Base-by-base conservation (phyloP, 352 stramenopile genomes). In the Phytophthora macrochlamydospora region DNA sequence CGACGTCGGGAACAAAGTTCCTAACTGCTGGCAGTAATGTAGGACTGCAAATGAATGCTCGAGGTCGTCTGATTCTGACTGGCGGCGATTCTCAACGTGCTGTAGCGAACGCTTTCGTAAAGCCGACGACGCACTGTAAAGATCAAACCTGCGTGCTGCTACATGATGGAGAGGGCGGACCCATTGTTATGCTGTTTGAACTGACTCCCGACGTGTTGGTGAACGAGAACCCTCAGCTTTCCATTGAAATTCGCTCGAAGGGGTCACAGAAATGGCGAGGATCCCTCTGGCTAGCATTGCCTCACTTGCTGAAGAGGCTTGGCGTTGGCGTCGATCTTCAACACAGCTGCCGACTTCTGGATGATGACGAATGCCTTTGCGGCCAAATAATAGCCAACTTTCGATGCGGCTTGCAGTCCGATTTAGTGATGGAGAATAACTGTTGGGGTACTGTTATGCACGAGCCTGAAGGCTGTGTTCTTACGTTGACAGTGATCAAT, bases 141-240 rank as follows among this genome's bases (percentile, higher is more conserved):
- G 49, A 48, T 7, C 43, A 68, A 43, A 28, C 18, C 2, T 75
- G 67, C 18, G 44, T 29, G 29, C 51, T 40, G 2, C 24, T 75
- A 12, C 11, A 49, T 43, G 51, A 28, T 29, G 62, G 60, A 12
- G 53, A 59, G 8, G 33, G 29, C 7, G 35, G 54, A 5, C 32
- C 6, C 13, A 28, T 55, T 24, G 46, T 18, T 2, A 49, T 71
- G 29, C 56, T 42, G 32, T 75, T 75, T 55, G 51, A 75, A 44
- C 52, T 75, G 1, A 59, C 45, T 32, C 67, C 67, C 8, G 62
- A 75, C 31, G 67, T 75, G n/a, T 24, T 66, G 42, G 63, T 62
- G 11, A 56, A 56, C 45, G 2, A 6, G 29, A 18, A 58, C 9
- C 62, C 62, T 7, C 52, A 59, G 54, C 45, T 75, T 67, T 49